A percentile compares a stretch with the other conserved stretches of the same genome.
Conservation (phyloP, 805 yeast species). For the Priceomyces fermenticarens region DNA sequence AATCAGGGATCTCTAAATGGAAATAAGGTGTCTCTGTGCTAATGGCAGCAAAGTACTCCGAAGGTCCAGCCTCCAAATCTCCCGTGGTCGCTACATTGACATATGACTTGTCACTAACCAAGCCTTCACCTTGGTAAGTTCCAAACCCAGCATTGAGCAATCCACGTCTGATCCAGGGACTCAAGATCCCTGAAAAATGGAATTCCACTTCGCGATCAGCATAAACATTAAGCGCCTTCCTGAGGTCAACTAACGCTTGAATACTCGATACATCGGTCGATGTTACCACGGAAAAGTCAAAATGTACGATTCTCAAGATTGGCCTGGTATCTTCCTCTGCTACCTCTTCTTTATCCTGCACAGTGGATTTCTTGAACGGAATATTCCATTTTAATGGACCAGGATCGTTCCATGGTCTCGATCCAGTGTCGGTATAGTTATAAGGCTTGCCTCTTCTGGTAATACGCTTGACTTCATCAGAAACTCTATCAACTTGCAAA, state of each 20-base stretch:
- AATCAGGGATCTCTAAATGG: slow-evolving; percentile 74
- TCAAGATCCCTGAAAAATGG: slow-evolving; percentile 81
- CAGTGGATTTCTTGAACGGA: slow-evolving; percentile 23
- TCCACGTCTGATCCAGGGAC: slow-evolving; percentile 84
- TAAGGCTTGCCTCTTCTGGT: slow-evolving; percentile 62
- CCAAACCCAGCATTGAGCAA: slow-evolving; percentile 79
- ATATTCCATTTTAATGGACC: slow-evolving; percentile 52
- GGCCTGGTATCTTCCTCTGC: slow-evolving; percentile 53
- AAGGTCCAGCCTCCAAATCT: slow-evolving; percentile 29
- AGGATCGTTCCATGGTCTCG: slow-evolving; percentile 90
- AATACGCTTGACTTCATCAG: slow-evolving; percentile 58
- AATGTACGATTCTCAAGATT: slow-evolving; percentile 62
- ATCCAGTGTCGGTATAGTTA: slow-evolving; percentile 38
- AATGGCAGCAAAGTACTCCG: slow-evolving; percentile 48
- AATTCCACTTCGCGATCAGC: slow-evolving; percentile 83
- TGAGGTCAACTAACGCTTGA: slow-evolving; percentile 73
- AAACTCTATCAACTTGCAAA: slow-evolving; percentile 62
- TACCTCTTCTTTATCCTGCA: slow-evolving; percentile 11
- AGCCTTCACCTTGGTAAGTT: slow-evolving; percentile 40
- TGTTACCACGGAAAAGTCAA: slow-evolving; percentile 78
- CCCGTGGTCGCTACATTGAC: slow-evolving; percentile 35
- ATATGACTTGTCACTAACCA: slow-evolving; percentile 37
- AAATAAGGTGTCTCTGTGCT: slow-evolving; percentile 71
- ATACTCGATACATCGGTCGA: slow-evolving; percentile 77
- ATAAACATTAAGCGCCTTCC: slow-evolving; percentile 66